Conservation (phyloP, 805 yeast genomes). For the Zygoascus biomembranicola region DNA sequence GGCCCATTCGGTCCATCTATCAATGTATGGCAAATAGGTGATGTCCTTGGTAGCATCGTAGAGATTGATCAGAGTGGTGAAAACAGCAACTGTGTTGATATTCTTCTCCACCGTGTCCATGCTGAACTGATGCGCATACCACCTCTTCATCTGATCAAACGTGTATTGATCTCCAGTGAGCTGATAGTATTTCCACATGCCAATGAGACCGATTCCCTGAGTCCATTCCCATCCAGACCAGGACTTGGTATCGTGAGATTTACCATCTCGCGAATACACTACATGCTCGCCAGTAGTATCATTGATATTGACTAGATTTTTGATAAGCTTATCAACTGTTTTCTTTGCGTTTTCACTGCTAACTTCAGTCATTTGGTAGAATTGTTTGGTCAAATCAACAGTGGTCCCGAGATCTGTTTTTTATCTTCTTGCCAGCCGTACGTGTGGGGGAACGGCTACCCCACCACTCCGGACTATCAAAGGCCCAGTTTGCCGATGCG, state of each 20-base stretch:
- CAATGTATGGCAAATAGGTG: conserved; percentile 20
- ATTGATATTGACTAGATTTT: conserved; percentile 25
- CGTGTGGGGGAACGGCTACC: no score
- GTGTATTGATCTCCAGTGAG: conserved; percentile 23
- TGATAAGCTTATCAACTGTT: conserved; percentile 13
- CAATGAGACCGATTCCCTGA: conserved; percentile 33
- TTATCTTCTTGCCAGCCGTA: no score
- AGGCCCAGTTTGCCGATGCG: no score
- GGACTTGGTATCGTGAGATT: conserved; percentile 32
- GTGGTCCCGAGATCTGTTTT: no score
- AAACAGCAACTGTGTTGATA: conserved; percentile 32
- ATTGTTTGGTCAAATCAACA: not conserved
- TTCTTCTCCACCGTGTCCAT: conserved; percentile 30
- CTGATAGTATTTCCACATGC: conserved; percentile 32
- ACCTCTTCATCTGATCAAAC: conserved; percentile 22
- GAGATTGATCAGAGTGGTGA: conserved; percentile 27
- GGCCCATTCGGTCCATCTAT: conserved; percentile 33
- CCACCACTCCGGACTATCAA: no score
- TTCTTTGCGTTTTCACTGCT: not conserved
- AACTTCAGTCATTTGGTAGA: not conserved
- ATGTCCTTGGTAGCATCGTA: conserved; percentile 26
- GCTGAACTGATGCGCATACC: conserved; percentile 28
- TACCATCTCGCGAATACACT: conserved; percentile 26
- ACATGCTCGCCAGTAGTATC: conserved; percentile 29
- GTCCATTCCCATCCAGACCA: conserved; percentile 38